Evolutionary conservation across 164 flowering plant species (phyloP).

Genomic region (Nelumbo lutea): DNA sequence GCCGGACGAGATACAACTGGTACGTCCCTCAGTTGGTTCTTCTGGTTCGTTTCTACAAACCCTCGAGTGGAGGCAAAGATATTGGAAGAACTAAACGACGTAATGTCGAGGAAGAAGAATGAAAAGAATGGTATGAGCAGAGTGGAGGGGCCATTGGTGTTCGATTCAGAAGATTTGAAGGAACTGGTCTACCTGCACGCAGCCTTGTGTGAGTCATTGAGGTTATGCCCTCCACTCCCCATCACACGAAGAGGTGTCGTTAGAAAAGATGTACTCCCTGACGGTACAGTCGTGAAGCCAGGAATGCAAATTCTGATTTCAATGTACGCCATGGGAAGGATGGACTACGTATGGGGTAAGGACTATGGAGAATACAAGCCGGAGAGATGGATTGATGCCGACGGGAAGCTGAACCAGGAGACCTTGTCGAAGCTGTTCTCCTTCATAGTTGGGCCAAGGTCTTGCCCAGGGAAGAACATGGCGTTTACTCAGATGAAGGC

Average conservation of each 20-base stretch:
- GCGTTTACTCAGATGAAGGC: constrained; percentile 11
- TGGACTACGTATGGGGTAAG: constrained; percentile 37
- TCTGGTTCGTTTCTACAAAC: constrained; percentile 33
- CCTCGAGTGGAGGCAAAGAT: constrained; percentile 18
- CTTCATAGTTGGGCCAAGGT: constrained; percentile 37
- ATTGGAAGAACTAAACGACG: constrained; percentile 16
- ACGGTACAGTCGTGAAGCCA: constrained; percentile 17
- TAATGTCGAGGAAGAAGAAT: constrained; percentile 1
- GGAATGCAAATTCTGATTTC: constrained; percentile 21
- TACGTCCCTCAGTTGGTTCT: constrained; percentile 42
- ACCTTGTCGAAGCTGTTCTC: constrained; percentile 25
- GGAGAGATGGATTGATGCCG: constrained; percentile 37
- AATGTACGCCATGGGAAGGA: constrained; percentile 29
- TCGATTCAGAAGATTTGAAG: constrained; percentile 18
- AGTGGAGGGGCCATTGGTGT: neutral
- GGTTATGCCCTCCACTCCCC: constrained; percentile 32
- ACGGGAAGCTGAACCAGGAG: constrained; percentile 26
- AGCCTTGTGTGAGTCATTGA: constrained; percentile 31
- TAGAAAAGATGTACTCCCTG: constrained; percentile 22
- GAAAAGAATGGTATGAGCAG: neutral
- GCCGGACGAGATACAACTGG: constrained; percentile 45
- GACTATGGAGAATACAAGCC: constrained; percentile 40
- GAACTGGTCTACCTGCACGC: constrained; percentile 33
- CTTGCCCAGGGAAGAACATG: constrained; percentile 37
- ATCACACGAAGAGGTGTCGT: constrained; percentile 23